Evolutionary conservation across 83 land plant genomes (phyloP).

Genomic region (Larix sibirica): DNA sequence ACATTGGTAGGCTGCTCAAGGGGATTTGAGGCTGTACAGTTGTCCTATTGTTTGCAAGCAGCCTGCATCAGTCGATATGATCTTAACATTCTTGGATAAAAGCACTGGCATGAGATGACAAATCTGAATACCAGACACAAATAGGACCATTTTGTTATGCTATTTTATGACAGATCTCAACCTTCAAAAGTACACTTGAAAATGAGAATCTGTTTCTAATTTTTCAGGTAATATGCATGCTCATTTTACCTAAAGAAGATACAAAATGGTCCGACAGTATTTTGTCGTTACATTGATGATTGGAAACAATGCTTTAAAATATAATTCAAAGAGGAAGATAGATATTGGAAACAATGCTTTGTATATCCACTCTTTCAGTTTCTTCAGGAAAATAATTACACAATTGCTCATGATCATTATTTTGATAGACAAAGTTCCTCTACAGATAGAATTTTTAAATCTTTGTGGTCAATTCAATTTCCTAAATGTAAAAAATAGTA

Average conservation of each 20-base stretch:
- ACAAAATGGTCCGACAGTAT: not conserved
- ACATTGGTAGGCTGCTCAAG: not conserved
- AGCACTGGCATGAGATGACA: not conserved
- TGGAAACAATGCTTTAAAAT: not conserved
- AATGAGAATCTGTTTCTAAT: too few relatives aligned
- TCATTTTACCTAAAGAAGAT: not conserved
- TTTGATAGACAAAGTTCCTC: not conserved
- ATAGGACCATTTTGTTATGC: not conserved
- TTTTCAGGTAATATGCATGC: not conserved
- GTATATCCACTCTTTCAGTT: too few relatives aligned
- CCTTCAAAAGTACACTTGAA: not conserved
- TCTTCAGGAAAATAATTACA: too few relatives aligned
- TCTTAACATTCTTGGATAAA: not conserved
- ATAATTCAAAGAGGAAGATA: too few relatives aligned
- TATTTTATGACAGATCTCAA: not conserved
- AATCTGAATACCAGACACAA: not conserved
- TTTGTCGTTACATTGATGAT: not conserved
- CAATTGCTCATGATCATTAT: too few relatives aligned
- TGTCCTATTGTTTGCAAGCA: not conserved
- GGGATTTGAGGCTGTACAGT: not conserved
- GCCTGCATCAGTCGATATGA: not conserved
- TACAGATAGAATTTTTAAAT: not conserved
- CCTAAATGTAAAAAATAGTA: not conserved
- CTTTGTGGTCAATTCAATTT: not conserved
- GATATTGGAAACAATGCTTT: too few relatives aligned